phyloP scores from a whole-genome alignment of 352 stramenopile species.

The Phytophthora pluvialis region DNA sequence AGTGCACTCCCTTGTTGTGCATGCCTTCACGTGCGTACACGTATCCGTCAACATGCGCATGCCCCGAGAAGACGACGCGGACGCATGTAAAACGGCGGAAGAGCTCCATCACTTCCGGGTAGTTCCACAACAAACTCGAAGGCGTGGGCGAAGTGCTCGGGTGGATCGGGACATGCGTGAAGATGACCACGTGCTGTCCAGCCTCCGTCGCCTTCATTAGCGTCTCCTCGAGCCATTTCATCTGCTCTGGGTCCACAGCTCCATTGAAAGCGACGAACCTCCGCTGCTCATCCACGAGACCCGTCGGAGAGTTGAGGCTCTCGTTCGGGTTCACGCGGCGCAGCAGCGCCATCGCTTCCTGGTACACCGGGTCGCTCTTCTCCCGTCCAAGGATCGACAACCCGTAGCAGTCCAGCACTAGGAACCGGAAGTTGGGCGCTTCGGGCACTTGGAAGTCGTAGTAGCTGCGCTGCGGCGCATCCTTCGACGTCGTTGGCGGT shows the following conservation, averaged over 20 bases:
- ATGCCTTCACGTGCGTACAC: conserved; percentile 37
- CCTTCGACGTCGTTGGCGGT: conserved; percentile 12
- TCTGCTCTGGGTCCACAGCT: conserved; percentile 62
- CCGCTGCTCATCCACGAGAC: conserved; percentile 46
- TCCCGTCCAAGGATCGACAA: conserved; percentile 64
- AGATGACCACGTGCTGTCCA: conserved; percentile 70
- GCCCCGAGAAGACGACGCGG: conserved; percentile 71
- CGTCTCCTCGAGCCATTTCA: conserved; percentile 57
- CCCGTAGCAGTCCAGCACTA: conserved; percentile 79
- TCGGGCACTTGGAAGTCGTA: conserved; percentile 67
- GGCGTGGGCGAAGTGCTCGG: conserved; percentile 40
- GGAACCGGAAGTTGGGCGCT: conserved; percentile 57
- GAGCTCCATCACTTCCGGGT: conserved; percentile 61
- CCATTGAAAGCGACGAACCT: conserved; percentile 86
- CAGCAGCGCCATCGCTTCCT: conserved; percentile 51
- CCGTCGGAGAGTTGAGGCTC: conserved; percentile 74
- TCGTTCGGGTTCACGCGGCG: conserved; percentile 67
- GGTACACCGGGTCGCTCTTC: conserved; percentile 48
- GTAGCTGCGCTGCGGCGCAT: conserved; percentile 41
- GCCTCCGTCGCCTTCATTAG: conserved; percentile 36
- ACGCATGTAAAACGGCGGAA: conserved; percentile 57
- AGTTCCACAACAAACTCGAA: conserved; percentile 81
- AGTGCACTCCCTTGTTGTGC: conserved; percentile 62
- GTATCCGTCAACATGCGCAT: conserved; percentile 73
- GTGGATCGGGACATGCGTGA: conserved; percentile 77